These are phyloP conservation scores for Iodosphaeria phyllophila DNA, from an alignment of 2,329 filamentous ascomycete genomes.

Conservation along the genomic window DNA sequence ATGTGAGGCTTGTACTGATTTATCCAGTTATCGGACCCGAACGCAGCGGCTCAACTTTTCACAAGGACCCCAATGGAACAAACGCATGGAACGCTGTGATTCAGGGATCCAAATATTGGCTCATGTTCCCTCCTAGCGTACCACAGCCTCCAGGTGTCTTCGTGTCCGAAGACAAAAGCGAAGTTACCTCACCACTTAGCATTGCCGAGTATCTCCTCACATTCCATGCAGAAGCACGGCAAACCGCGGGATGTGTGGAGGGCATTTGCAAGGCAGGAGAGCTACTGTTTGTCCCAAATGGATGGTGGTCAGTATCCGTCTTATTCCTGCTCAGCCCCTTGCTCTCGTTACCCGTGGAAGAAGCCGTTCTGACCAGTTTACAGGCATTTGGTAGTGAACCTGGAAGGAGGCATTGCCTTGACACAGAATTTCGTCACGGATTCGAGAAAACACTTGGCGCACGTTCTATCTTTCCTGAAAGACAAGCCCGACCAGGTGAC, in stretches of 20 bases:
- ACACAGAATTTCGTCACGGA: slow-evolving; percentile 90
- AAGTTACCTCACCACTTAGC: slow-evolving; percentile 83
- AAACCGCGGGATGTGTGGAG: slow-evolving; percentile 60
- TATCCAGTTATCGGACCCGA: slow-evolving; percentile 52
- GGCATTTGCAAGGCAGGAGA: slow-evolving; percentile 73
- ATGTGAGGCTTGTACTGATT: no score
- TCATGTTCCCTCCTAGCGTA: slow-evolving; percentile 71
- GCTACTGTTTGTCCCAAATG: slow-evolving; percentile 78
- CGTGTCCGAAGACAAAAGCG: slow-evolving; percentile 73
- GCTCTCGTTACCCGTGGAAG: no score
- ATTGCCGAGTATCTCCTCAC: slow-evolving; percentile 93
- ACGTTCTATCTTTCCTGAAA: slow-evolving; percentile 62
- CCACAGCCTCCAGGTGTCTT: slow-evolving; percentile 73
- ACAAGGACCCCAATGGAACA: slow-evolving; percentile 60
- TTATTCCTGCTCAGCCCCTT: neutral
- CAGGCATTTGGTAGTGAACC: slow-evolving; percentile 73
- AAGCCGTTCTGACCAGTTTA: neutral
- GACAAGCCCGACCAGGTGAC: slow-evolving; percentile 76
- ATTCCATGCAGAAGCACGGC: slow-evolving; percentile 71
- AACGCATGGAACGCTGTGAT: slow-evolving; percentile 91
- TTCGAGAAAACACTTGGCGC: slow-evolving; percentile 39
- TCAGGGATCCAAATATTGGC: slow-evolving; percentile 88
- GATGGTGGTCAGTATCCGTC: slow-evolving; percentile 48
- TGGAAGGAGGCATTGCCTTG: slow-evolving; percentile 68
- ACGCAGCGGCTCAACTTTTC: slow-evolving; percentile 81